A percentile compares a stretch with the other conserved stretches of the same genome.
Evolutionary conservation across 2,329 filamentous ascomycete species (phyloP).

Genomic region (Diaporthe sp.): DNA sequence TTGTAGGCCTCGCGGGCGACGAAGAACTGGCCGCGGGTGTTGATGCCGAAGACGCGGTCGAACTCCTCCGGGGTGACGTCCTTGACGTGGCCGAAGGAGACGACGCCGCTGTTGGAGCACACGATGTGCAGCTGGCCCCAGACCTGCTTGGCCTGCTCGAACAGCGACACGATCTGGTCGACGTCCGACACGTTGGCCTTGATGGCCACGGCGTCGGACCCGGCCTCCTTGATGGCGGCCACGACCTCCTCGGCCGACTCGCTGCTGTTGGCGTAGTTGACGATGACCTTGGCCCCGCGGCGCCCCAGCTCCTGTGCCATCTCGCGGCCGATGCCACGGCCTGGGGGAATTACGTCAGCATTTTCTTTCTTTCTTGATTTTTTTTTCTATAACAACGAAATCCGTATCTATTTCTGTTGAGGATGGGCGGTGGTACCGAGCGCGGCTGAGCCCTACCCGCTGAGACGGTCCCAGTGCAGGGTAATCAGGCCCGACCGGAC

Average conservation of each 20-base stretch:
- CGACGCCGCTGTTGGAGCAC: conserved; percentile 78
- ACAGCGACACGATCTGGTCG: conserved; percentile 72
- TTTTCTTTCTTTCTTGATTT: too few species aligned
- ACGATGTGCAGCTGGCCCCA: conserved; percentile 80
- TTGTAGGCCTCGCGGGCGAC: conserved; percentile 80
- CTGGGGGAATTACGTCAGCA: conserved; percentile 47
- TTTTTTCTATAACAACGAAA: too few species aligned
- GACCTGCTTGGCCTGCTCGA: conserved; percentile 72
- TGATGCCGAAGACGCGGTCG: conserved; percentile 78
- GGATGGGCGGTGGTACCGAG: neutral
- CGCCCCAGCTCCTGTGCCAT: conserved; percentile 77
- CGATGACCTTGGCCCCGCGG: conserved; percentile 75
- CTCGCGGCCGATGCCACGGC: conserved; percentile 76
- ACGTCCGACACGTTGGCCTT: conserved; percentile 78
- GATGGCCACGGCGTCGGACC: conserved; percentile 74
- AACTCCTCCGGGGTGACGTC: conserved; percentile 79
- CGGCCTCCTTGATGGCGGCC: conserved; percentile 74
- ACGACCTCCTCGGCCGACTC: conserved; percentile 77
- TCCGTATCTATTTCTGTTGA: neutral
- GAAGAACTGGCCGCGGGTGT: conserved; percentile 80
- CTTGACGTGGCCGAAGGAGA: conserved; percentile 77
- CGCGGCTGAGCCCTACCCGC: conserved; percentile 24
- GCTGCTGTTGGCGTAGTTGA: conserved; percentile 77
- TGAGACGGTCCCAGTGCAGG: neutral
- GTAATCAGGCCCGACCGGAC: conserved; percentile 25